A percentile compares a stretch with the other conserved stretches of the same genome.
These are phyloP conservation scores for Metschnikowia picachoensis DNA, from an alignment of 805 yeast species.

Conservation along the genomic window DNA sequence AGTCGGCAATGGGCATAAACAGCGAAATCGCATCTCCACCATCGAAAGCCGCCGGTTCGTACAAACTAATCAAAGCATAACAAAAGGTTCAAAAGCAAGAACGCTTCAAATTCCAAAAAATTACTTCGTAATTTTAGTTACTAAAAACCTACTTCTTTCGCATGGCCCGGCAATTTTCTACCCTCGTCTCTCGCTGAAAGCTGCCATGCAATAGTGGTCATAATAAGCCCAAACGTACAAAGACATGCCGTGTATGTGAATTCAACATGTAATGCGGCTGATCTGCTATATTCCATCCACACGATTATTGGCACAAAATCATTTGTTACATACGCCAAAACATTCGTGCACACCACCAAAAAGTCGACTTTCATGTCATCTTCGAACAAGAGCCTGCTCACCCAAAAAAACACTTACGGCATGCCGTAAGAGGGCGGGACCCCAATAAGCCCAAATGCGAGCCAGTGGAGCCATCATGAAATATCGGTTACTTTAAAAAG, in stretches of 20 bases:
- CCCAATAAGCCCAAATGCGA: constrained; percentile 45
- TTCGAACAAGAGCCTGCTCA: constrained; percentile 42
- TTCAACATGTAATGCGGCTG: constrained; percentile 32
- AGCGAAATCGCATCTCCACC: too few relatives aligned
- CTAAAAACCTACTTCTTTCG: too few relatives aligned
- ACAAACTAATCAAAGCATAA: too few relatives aligned
- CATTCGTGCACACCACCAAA: constrained; percentile 35
- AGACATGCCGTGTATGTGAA: constrained; percentile 33
- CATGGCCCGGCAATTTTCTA: background rate
- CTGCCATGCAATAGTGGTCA: constrained; percentile 26
- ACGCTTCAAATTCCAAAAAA: background rate
- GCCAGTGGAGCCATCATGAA: constrained; percentile 48
- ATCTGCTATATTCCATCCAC: constrained; percentile 39
- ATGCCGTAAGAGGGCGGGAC: constrained; percentile 51
- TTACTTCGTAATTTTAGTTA: too few relatives aligned
- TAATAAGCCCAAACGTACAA: constrained; percentile 26
- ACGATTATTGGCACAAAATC: constrained; percentile 39
- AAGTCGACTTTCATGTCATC: constrained; percentile 35
- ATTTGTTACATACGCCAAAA: constrained; percentile 36
- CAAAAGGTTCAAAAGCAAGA: background rate
- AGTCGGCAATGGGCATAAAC: too few relatives aligned
- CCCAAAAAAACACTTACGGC: constrained; percentile 56
- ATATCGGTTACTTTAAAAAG: constrained; percentile 47
- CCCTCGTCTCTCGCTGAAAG: constrained; percentile 27
- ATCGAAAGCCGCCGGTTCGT: too few relatives aligned